Evolutionary conservation across 1,284 basidiomycete species (phyloP), one percentile per base, ranked within the genome.

Genomic region (Exobasidium rhododendri): DNA sequence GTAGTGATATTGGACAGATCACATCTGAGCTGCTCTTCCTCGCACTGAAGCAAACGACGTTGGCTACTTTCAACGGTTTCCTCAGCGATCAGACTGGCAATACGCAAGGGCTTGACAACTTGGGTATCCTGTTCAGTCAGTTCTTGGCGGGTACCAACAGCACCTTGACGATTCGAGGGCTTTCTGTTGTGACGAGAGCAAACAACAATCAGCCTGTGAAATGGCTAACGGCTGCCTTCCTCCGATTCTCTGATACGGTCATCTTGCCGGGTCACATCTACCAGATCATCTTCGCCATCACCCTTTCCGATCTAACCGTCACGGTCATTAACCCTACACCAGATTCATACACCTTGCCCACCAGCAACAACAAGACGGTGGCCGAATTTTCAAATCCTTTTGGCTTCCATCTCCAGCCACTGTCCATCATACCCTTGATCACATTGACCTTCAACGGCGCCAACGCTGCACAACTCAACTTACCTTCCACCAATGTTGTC

Each of bases 301-400:
- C 83, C 13, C 79, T 90, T 51, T 82, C 83, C 20, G 88, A 90
- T 76, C 81, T 90, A 45, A 82, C 82, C 29, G 52, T 44, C 13
- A 79, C 89, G 29, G 83, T 80, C 1, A 82, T 89, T 79, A 46
- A 70, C 45, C 67, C 65, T 13, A 59, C 62, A 31, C 56, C 68
- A 46, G 66, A 67, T 40, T 50, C 47, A 20, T 78, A 74, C 66
- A 58, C 55, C 6, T 56, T 72, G 1, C 64, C 63, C 40, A 66
- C 65, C 13, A 67, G 63, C 32, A 66, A 87, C 26, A 82, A 85
- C 60, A 81, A 83, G 60, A 88, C 87, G 0, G 67, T 87, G 2
- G 89, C 88, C 14, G 81, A 83, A 63, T 89, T 88, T 75, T 85
- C 85, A 79, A 91, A 90, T 79, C 89, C 89, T 1, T 90, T 91